These are phyloP conservation scores for Solanum verrucosum DNA, from an alignment of 257 asterid genomes.

Conservation along the genomic window DNA sequence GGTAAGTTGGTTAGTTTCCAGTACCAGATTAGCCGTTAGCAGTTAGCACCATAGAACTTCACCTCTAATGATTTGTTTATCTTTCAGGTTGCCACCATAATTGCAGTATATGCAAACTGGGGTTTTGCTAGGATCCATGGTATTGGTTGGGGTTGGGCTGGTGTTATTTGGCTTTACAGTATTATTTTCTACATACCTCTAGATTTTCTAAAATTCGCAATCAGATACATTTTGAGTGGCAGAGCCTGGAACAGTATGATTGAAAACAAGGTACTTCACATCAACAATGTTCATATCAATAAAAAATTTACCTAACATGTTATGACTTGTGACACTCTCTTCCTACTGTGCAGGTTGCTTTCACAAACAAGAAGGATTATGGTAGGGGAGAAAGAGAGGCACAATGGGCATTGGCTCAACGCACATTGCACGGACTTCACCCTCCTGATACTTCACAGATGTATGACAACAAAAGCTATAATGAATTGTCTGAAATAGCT, in stretches of 20 bases:
- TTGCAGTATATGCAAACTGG: conserved; percentile 49
- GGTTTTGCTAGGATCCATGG: conserved; percentile 36
- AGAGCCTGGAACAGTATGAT: conserved; percentile 40
- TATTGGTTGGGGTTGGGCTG: conserved; percentile 65
- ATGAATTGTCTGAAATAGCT: conserved; percentile 47
- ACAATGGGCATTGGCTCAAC: conserved; percentile 49
- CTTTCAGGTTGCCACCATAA: conserved; percentile 23
- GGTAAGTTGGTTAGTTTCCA: conserved; percentile 12
- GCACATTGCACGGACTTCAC: conserved; percentile 48
- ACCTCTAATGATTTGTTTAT: background rate
- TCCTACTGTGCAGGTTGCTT: conserved; percentile 27
- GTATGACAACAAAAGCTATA: conserved; percentile 26
- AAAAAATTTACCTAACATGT: background rate
- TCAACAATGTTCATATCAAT: background rate
- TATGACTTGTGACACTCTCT: background rate
- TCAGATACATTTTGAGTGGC: conserved; percentile 30
- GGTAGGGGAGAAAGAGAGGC: conserved; percentile 56
- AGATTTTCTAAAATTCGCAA: conserved; percentile 35
- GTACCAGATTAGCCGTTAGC: background rate
- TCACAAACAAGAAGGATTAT: conserved; percentile 45
- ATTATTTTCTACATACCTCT: conserved; percentile 40
- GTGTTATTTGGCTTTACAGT: conserved; percentile 47
- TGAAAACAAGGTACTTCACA: conserved; percentile 23
- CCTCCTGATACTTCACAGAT: conserved; percentile 23
- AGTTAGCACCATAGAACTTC: background rate